phyloP scores from a whole-genome alignment of 177 flowering plant genomes.

The Vitis hybrid region DNA sequence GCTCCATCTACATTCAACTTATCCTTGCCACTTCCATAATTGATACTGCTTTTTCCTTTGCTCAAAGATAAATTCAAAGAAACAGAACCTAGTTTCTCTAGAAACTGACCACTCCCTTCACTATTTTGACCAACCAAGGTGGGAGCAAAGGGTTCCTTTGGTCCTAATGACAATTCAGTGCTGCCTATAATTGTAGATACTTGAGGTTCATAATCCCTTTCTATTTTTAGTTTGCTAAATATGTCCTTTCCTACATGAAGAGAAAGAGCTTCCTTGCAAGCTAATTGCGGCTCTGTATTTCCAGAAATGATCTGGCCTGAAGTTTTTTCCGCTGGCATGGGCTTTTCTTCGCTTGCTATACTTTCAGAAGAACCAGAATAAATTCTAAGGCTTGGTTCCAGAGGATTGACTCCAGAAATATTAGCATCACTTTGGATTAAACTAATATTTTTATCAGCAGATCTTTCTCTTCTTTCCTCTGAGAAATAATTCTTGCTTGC shows the following conservation, averaged over 20 bases:
- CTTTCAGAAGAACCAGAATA: slow-evolving; percentile 18
- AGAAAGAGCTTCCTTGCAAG: slow-evolving; percentile 15
- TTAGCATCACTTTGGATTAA: slow-evolving; percentile 12
- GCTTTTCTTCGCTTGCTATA: slow-evolving; percentile 14
- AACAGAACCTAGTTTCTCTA: slow-evolving; percentile 27
- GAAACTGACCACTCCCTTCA: slow-evolving; percentile 17
- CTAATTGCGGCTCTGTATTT: slow-evolving; percentile 24
- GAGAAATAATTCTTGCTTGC: slow-evolving; percentile 4
- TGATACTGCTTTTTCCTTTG: slow-evolving; percentile 16
- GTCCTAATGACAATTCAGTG: slow-evolving; percentile 23
- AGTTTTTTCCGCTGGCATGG: slow-evolving; percentile 10
- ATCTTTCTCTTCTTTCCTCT: slow-evolving; percentile 17
- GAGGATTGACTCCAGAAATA: slow-evolving; percentile 10
- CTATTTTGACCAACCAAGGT: slow-evolving; percentile 18
- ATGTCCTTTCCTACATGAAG: slow-evolving; percentile 15
- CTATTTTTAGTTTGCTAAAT: slow-evolving; percentile 1
- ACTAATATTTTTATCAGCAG: slow-evolving; percentile 16
- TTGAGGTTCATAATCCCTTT: slow-evolving; percentile 8
- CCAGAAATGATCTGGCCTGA: slow-evolving; percentile 7
- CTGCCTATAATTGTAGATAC: slow-evolving; percentile 6
- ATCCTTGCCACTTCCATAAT: slow-evolving; percentile 2
- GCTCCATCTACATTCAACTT: background rate
- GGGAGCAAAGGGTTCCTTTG: slow-evolving; percentile 16
- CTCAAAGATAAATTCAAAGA: slow-evolving; percentile 36
- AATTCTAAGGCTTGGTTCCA: slow-evolving; percentile 10